Percentiles rank a stretch among this genome's conserved stretches.
These are phyloP conservation scores for Dichotomopilus funicola DNA, from an alignment of 2,329 filamentous ascomycete species.

Conservation along the genomic window DNA sequence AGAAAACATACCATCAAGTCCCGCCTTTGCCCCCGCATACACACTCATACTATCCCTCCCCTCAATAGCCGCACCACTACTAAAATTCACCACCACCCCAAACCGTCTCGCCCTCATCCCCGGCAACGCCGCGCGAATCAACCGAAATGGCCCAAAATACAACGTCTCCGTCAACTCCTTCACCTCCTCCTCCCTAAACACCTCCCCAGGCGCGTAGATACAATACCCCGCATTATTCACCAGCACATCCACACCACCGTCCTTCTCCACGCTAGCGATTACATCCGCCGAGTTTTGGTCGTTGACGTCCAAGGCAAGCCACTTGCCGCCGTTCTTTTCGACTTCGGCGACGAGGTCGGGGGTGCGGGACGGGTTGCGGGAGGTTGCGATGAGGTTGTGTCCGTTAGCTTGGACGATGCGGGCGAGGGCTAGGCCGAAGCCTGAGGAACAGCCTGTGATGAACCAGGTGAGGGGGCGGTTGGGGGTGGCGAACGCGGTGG, in stretches of 20 bases:
- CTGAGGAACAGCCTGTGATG: constrained; percentile 1
- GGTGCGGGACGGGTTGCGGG: constrained; percentile 1
- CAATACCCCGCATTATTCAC: constrained; percentile 1
- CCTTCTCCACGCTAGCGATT: not conserved
- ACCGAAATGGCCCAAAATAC: not conserved
- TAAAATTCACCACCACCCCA: not conserved
- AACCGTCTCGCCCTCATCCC: not conserved
- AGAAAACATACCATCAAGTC: not conserved
- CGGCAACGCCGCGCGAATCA: not conserved
- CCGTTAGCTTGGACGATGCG: not conserved
- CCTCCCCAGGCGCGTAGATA: not conserved
- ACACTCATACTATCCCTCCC: not conserved
- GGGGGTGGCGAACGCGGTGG: not conserved
- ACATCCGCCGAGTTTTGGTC: not conserved
- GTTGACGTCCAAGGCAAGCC: not conserved
- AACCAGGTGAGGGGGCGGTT: not conserved
- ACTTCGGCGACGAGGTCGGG: not conserved
- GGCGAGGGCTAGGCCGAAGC: not conserved
- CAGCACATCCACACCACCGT: not conserved
- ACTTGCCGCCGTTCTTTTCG: not conserved
- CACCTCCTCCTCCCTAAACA: not conserved
- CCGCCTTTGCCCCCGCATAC: not conserved
- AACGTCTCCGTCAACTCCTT: not conserved
- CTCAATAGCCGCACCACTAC: not conserved
- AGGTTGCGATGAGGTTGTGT: constrained; percentile 1